A percentile compares a stretch with the other conserved stretches of the same genome.
These are phyloP conservation scores for Phaseolus lunatus DNA, from an alignment of 306 rosid genomes.

Conservation along the genomic window DNA sequence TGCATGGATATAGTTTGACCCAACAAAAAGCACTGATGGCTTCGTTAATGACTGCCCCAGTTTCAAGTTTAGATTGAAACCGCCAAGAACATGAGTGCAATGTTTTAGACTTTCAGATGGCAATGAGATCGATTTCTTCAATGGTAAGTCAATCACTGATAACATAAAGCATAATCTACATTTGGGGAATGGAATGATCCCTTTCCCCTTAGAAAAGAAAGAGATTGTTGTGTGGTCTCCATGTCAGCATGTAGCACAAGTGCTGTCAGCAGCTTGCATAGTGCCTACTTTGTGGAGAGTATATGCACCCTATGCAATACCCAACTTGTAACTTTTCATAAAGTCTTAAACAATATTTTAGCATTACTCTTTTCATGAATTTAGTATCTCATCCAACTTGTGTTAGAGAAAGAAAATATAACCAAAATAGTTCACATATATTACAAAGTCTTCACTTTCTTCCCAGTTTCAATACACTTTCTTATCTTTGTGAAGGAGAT, in stretches of 20 bases:
- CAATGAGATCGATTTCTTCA: conserved; percentile 1
- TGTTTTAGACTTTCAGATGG: background rate
- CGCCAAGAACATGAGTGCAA: background rate
- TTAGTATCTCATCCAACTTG: background rate
- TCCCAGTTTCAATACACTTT: no score
- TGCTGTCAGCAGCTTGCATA: background rate
- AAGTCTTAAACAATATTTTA: background rate
- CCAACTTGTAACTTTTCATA: background rate
- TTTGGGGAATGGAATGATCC: conserved; percentile 4
- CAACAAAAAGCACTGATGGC: background rate
- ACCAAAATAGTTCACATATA: background rate
- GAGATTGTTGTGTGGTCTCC: conserved; percentile 12
- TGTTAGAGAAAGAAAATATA: conserved; percentile 1
- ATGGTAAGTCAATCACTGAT: background rate
- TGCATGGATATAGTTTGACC: background rate
- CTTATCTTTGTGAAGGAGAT: no score
- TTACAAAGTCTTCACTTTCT: no score
- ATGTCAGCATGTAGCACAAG: background rate
- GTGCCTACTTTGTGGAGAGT: background rate
- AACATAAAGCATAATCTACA: conserved; percentile 3
- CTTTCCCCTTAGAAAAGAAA: background rate
- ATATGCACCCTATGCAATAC: background rate
- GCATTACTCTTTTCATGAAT: background rate
- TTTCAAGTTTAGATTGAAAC: background rate
- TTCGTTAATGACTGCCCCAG: background rate